Evolutionary conservation across 2,329 filamentous ascomycete species (phyloP).

Genomic region (Grosmannia serpens): DNA sequence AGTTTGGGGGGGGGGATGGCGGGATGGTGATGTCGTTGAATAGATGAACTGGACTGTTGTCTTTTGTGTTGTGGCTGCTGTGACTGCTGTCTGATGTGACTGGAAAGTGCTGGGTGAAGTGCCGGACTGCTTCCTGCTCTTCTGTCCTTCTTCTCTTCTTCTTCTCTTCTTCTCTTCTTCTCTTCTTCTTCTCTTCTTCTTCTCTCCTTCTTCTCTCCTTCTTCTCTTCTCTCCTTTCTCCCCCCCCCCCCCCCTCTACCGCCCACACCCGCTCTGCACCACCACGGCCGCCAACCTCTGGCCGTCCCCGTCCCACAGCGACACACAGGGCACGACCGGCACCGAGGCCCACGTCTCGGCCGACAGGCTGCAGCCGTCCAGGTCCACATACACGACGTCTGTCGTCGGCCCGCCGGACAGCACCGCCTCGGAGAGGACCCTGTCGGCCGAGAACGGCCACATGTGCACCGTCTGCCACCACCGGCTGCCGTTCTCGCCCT

Average conservation of each 20-base stretch:
- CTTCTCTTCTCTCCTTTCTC: background rate
- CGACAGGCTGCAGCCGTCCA: background rate
- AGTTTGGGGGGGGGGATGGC: too few relatives aligned
- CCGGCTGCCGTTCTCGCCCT: background rate
- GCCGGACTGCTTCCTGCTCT: too few relatives aligned
- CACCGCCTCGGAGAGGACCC: background rate
- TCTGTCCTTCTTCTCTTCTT: background rate
- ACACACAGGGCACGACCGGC: constrained; percentile 27
- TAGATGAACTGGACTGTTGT: background rate
- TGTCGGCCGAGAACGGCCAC: background rate
- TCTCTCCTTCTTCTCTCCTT: background rate
- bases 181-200: too few relatives aligned
- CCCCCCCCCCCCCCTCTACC: constrained; percentile 7
- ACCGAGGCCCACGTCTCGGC: background rate
- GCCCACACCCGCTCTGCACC: constrained; percentile 8
- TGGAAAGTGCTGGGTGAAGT: too few relatives aligned
- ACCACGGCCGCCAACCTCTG: constrained; percentile 22
- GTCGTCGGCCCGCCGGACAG: background rate
- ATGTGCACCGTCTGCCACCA: background rate
- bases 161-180: background rate
- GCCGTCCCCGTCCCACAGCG: constrained; percentile 28
- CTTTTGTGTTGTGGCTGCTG: background rate
- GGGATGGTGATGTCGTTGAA: too few relatives aligned
- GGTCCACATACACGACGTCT: constrained; percentile 10
- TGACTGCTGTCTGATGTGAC: background rate